These are phyloP conservation scores for Talaromyces sp. DNA, from an alignment of 2,329 filamentous ascomycete genomes.

Conservation along the genomic window DNA sequence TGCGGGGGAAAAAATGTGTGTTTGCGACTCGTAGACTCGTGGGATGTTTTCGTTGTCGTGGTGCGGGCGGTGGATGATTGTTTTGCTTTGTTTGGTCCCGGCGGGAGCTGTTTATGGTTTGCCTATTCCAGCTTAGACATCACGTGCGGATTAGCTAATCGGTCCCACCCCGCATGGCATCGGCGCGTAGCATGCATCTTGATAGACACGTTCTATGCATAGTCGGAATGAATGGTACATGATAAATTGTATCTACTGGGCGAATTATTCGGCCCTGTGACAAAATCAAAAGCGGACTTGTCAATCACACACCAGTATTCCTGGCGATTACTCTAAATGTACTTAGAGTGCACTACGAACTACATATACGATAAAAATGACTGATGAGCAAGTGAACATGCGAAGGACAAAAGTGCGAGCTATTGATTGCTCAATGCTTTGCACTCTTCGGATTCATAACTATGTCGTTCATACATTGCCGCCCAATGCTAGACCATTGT, in stretches of 20 bases:
- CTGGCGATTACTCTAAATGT: not conserved
- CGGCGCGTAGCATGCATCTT: no score
- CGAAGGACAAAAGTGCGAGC: not conserved
- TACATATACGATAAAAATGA: not conserved
- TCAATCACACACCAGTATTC: not conserved
- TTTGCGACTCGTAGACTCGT: not conserved
- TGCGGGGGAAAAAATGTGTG: not conserved
- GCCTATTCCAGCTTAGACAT: conserved; percentile 10
- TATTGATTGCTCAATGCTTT: conserved; percentile 4
- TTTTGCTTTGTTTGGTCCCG: conserved; percentile 9
- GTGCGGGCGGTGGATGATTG: conserved; percentile 2
- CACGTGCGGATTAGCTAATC: conserved; percentile 7
- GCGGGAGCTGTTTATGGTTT: conserved; percentile 14
- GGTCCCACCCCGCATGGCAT: not conserved
- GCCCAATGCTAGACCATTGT: conserved; percentile 7
- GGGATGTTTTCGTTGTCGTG: no score
- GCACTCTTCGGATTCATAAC: conserved; percentile 6
- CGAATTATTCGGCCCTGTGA: not conserved
- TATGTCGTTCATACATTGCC: conserved; percentile 7
- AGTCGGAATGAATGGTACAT: not conserved
- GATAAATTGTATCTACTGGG: not conserved
- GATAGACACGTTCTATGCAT: not conserved
- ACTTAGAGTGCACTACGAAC: not conserved
- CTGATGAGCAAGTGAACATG: not conserved
- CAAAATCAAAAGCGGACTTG: not conserved